Percentiles rank a stretch among this genome's conserved stretches.
phyloP scores from a whole-genome alignment of 768 basidiomycete genomes.

The Tulasnella sp. region DNA sequence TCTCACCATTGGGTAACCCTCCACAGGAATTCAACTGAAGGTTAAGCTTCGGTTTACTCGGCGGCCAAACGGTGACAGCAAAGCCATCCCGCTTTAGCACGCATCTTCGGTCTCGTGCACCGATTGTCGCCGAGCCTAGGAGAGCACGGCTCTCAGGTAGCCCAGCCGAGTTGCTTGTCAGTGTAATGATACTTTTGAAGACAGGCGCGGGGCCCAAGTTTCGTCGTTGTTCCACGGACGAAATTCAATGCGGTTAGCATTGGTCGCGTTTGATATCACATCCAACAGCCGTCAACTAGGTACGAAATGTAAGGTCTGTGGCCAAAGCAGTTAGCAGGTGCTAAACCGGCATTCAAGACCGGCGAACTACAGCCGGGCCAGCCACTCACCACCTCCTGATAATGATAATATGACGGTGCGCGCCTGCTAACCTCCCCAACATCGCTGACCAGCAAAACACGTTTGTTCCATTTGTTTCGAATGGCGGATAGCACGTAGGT shows the following conservation, averaged over 20 bases:
- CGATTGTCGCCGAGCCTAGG: conserved; percentile 3
- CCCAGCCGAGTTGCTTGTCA: background rate
- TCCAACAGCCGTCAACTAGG: background rate
- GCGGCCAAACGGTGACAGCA: background rate
- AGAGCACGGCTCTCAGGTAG: background rate
- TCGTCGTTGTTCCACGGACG: background rate
- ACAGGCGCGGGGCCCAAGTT: background rate
- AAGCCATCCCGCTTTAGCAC: conserved; percentile 1
- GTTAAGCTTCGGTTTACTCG: background rate
- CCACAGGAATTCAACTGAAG: background rate
- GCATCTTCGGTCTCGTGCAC: background rate
- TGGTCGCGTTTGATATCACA: background rate
- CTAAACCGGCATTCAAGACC: background rate
- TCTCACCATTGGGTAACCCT: background rate
- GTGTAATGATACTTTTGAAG: background rate
- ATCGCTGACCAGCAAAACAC: background rate
- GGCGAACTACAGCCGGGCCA: background rate
- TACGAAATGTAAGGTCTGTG: background rate
- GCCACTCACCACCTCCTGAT: background rate
- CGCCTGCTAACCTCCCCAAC: background rate
- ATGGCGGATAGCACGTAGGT: background rate
- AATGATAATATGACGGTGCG: background rate
- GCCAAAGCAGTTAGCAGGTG: background rate
- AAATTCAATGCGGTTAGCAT: background rate
- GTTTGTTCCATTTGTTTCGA: background rate